Percentiles rank a stretch among this genome's conserved stretches.
Conservation (phyloP, 2,329 filamentous ascomycete species). For the Penicillium sp. region DNA sequence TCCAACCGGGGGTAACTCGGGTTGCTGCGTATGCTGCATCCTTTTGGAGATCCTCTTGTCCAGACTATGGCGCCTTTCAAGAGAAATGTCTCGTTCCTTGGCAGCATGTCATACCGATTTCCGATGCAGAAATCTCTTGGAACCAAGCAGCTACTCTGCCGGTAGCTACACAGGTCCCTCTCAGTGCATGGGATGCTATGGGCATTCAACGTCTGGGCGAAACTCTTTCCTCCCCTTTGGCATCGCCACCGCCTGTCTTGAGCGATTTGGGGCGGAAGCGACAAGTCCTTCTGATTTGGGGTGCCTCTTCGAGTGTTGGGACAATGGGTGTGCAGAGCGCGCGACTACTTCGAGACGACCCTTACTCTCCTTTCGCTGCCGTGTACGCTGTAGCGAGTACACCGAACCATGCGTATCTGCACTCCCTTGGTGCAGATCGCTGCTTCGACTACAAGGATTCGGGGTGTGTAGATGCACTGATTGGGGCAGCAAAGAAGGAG, state of each 20-base stretch:
- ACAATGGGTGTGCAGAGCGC: constrained; percentile 42
- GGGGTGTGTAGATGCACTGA: constrained; percentile 25
- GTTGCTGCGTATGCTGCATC: constrained; percentile 37
- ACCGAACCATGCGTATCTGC: constrained; percentile 32
- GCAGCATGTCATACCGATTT: constrained; percentile 36
- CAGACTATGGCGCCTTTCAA: constrained; percentile 47
- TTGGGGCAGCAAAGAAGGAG: constrained; percentile 34
- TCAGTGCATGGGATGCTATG: constrained; percentile 38
- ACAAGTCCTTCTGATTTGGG: constrained; percentile 41
- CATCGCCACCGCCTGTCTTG: neutral
- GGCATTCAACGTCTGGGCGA: constrained; percentile 25
- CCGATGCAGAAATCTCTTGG: constrained; percentile 32
- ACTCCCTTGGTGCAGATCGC: constrained; percentile 26
- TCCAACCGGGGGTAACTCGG: constrained; percentile 32
- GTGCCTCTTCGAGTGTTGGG: constrained; percentile 43
- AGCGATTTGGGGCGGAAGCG: constrained; percentile 12
- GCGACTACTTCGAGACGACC: constrained; percentile 32
- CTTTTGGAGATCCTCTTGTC: constrained; percentile 40
- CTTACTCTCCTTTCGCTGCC: constrained; percentile 28
- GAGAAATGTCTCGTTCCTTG: constrained; percentile 40
- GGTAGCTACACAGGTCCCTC: constrained; percentile 34
- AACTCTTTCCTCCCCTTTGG: constrained; percentile 3
- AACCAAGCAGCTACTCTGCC: constrained; percentile 39
- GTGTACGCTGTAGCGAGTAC: constrained; percentile 41
- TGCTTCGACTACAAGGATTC: constrained; percentile 40